Base-by-base conservation (phyloP, 2,329 filamentous ascomycete genomes). In the Colletotrichum sidae region DNA sequence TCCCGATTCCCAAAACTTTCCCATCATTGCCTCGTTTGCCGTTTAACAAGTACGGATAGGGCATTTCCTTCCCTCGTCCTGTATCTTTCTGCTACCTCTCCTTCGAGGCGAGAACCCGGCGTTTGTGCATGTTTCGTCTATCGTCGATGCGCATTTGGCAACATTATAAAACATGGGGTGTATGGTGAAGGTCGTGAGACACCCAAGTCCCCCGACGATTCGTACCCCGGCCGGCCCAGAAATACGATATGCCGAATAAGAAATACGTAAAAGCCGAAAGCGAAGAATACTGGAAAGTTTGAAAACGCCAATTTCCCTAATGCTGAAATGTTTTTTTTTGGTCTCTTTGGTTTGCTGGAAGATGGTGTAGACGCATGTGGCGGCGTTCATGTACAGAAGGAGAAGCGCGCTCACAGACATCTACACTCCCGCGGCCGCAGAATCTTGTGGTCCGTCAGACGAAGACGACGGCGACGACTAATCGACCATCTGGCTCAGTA, bases 401-500 rank as follows among this genome's bases (percentile, higher is more conserved):
- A 3, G 12, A 25, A 5, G 25, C 25, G 25, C 25, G 25, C 25
- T 5, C 25, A 2, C 25, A 25, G 3, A 25, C 25, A 25, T 5
- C 25, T 25, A 25, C 25, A 25, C 25, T 5, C 25, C 25, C 25
- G 25, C 25, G 25, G 25, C 25, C 25, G 25, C 25, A 25, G 25
- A 25, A 25, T 25, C 25, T 25, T 25, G 25, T 5, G 25, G 25
- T 25, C 25, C 25, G 25, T 25, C 25, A 25, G 25, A 25, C 25
- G 25, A 25, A 25, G 25, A 25, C 25, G 25, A 25, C 25, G 25
- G 25, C 25, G 25, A 25, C 25, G 25, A 25, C 42, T 65, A 67
- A 62, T 60, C 54, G 59, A 80, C 81, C 74, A 88, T 79, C 72
- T 91, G 86, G 71, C 88, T 86, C 69, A 97, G 81, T 61, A 97